A percentile compares a stretch with the other conserved stretches of the same genome.
phyloP scores from a whole-genome alignment of 495 filamentous ascomycete genomes.

The Lasiosphaeria hispida region DNA sequence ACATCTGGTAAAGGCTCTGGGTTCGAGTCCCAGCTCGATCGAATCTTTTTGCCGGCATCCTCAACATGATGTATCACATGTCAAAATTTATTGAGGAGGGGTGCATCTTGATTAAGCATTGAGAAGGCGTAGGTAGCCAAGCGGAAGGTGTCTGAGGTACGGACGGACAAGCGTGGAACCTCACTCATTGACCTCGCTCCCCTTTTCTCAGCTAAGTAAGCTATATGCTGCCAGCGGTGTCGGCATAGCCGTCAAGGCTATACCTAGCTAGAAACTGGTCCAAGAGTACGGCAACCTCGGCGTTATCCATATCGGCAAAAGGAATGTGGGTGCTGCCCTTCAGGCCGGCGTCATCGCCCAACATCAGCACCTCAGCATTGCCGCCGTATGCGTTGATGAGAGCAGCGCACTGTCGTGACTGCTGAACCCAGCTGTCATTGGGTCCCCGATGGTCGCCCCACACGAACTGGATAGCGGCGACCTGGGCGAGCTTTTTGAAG shows the following conservation, averaged over 20 bases:
- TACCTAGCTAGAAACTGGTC: slow-evolving; percentile 39
- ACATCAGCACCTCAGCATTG: slow-evolving; percentile 41
- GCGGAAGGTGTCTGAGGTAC: too few relatives aligned
- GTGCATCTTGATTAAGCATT: too few relatives aligned
- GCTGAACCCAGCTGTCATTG: slow-evolving; percentile 20
- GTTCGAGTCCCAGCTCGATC: neutral
- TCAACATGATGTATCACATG: neutral
- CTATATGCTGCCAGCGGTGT: too few relatives aligned
- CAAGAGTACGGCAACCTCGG: slow-evolving; percentile 39
- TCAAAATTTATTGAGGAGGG: too few relatives aligned
- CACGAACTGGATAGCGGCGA: slow-evolving; percentile 45
- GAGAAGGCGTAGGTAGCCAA: too few relatives aligned
- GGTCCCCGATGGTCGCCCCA: slow-evolving; percentile 41
- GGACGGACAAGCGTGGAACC: neutral
- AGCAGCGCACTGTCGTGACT: slow-evolving; percentile 33
- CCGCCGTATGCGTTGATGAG: slow-evolving; percentile 48
- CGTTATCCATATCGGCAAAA: slow-evolving; percentile 48
- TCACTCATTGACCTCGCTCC: neutral
- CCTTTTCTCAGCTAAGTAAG: too few relatives aligned
- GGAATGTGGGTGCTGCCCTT: slow-evolving; percentile 46
- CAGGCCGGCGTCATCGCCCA: slow-evolving; percentile 38
- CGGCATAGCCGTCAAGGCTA: slow-evolving; percentile 33
- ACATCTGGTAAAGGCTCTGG: neutral
- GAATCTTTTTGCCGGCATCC: neutral
- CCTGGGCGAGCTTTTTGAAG: slow-evolving; percentile 46